Conservation (phyloP, 2,329 filamentous ascomycete species). For the Alternaria angustiovoidea region DNA sequence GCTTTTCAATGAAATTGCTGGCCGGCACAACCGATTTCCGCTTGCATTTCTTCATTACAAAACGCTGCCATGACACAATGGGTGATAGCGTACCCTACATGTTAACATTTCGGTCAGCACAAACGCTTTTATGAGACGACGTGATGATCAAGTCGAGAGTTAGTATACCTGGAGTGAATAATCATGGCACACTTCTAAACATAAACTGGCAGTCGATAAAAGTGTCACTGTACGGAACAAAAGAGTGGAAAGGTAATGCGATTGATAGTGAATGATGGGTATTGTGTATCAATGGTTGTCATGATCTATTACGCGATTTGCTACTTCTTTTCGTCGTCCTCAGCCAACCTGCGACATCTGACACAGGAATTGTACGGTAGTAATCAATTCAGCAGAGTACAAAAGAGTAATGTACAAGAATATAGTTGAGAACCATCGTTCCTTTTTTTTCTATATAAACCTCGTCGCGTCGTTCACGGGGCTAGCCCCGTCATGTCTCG, state of each 20-base stretch:
- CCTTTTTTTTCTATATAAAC: not conserved
- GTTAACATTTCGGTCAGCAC: not conserved
- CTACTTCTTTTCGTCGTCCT: not conserved
- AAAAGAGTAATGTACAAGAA: not conserved
- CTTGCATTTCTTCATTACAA: not conserved
- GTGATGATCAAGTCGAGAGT: not conserved
- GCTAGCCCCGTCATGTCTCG: not conserved
- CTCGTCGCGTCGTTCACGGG: not conserved
- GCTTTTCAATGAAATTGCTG: slow-evolving; percentile 8
- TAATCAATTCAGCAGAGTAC: not conserved
- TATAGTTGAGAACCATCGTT: not conserved
- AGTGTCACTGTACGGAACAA: not conserved
- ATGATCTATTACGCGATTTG: not conserved
- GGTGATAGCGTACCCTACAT: not conserved
- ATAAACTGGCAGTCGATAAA: not conserved
- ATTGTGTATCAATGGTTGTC: not conserved
- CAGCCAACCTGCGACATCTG: not conserved
- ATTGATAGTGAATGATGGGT: not conserved
- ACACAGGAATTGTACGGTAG: not conserved
- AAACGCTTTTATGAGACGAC: not conserved
- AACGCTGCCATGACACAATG: no score
- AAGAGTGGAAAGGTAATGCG: not conserved
- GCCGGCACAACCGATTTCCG: not conserved
- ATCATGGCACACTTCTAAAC: not conserved
- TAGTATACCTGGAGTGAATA: not conserved